Evolutionary conservation across 225 moss, liverwort and hornwort genomes (phyloP).

Genomic region (Pleurozium schreberi): DNA sequence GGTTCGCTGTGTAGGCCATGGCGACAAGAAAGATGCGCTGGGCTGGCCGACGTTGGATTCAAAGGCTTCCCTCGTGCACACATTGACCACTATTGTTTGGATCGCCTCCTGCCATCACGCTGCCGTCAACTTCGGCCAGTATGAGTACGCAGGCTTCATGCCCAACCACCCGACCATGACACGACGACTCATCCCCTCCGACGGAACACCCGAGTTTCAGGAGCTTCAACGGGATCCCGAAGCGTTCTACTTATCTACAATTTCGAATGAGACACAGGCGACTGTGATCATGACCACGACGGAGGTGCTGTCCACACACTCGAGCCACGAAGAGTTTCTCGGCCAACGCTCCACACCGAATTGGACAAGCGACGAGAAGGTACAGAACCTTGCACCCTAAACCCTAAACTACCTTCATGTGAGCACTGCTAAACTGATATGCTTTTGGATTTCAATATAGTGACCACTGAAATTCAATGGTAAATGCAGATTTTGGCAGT

Average conservation of each 20-base stretch:
- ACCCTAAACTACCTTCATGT: neutral
- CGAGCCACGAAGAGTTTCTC: conserved; percentile 42
- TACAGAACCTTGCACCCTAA: neutral
- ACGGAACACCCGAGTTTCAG: conserved; percentile 23
- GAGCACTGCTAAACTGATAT: neutral
- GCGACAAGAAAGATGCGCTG: conserved; percentile 40
- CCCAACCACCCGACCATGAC: conserved; percentile 34
- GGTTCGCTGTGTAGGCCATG: conserved; percentile 49
- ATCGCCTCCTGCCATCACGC: neutral
- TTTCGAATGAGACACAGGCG: conserved; percentile 54
- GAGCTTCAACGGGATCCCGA: conserved; percentile 41
- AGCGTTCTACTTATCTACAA: conserved; percentile 37
- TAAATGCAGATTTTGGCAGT: conserved; percentile 19
- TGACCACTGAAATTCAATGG: neutral
- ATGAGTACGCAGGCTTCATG: neutral
- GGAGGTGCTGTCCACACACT: conserved; percentile 58
- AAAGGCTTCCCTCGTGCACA: conserved; percentile 18
- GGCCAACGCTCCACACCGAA: conserved; percentile 34
- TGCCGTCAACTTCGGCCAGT: neutral
- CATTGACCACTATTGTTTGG: conserved; percentile 3
- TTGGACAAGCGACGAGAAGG: conserved; percentile 44
- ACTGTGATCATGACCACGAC: conserved; percentile 58
- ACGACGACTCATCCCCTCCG: conserved; percentile 34
- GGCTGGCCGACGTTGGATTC: conserved; percentile 41
- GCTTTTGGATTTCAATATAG: neutral